Evolutionary conservation across 768 basidiomycete genomes (phyloP), one percentile per base, ranked within the genome.

Genomic region (Cyclocybe aegerita): DNA sequence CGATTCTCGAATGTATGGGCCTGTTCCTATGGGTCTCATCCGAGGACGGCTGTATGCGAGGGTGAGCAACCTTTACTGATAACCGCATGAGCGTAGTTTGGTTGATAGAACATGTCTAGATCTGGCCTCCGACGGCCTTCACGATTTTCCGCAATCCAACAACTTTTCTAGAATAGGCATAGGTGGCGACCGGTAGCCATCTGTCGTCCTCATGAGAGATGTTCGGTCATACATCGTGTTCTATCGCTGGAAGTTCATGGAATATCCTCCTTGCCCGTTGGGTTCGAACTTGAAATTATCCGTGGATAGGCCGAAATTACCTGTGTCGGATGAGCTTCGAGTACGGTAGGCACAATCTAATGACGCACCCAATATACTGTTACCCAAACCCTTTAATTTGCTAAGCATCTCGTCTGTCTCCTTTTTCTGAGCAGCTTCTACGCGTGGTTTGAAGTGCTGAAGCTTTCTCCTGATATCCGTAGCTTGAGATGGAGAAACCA

Each of bases 221-320:
- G 15, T n/a, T 41, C 12, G 8, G 15, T 16, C n/a, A 29, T 38
- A 35, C 33, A 38, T 48, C 33, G 23, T 46, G 11, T 12, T 40
- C 76, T 66, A 86, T 59, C 65, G 78, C 39, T 72, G 73, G 64
- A 98, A 97, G 60, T 90, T 90, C 81, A 98, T 83, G 0, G 88
- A 90, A 72, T 98, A 98, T 0, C 96, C 93, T n/a, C 96, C 96
- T 54, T 93, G 86, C 5, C 87, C 91, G 56, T 96, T 95, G 12
- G 92, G 92, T 52, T 86, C 85, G 61, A 99, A 92, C 70, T 98
- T 89, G 79, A 98, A 98, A 71, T 96, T 98, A 64, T 98, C 86
- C 0, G 95, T 98, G 10, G 88, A 93, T 55, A 98, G 67, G 12
- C 97, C 96, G 63, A 98, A 98, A 53, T 89, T 90, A 3, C 93